Evolutionary conservation across 2,329 filamentous ascomycete species (phyloP), one percentile per base, ranked within the genome.

Genomic region (Xylaria sp.): DNA sequence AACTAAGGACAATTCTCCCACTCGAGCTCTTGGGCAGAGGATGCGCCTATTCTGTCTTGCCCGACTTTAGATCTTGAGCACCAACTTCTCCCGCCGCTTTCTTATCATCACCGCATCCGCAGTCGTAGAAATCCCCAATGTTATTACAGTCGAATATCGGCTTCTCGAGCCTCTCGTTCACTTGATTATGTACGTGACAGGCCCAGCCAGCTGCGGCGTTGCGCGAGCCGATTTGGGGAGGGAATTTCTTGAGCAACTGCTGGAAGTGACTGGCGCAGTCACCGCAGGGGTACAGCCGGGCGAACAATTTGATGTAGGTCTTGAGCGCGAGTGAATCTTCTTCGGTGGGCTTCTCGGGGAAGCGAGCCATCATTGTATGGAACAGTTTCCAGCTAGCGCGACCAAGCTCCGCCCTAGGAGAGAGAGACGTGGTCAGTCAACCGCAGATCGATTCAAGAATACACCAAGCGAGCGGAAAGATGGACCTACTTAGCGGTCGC

Each of bases 121-220:
- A 92, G 76, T 92, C 89, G 78, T 91, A 92, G 76, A 90, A 90
- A 74, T 91, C 89, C 18, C 89, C 89, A 75, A 92, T 89, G 34
- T 89, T 87, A 66, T 83, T 86, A 74, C 90, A 92, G 78, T 91
- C 88, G 72, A 91, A 92, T 13, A 84, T 68, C 4, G 83, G 80
- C 79, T 91, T 91, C 74, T 86, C 80, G 36, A 91, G 80, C 63
- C 88, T 81, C 79, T 86, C 83, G 75, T 92, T 92, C 66, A 92
- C 89, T 72, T 87, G 80, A 73, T 92, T 92, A 75, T 92, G 90
- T 28, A 89, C 85, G 76, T 88, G 87, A 75, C 90, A 92, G 15
- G 89, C 84, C 90, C 90, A 92, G 13, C 88, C 88, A 0, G 88
- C 88, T 0, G 89, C 89, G 9, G 86, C 84, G 72, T 87, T 89